Conservation (phyloP, 2,329 filamentous ascomycete genomes). For the Aspergillus alliaceus region DNA sequence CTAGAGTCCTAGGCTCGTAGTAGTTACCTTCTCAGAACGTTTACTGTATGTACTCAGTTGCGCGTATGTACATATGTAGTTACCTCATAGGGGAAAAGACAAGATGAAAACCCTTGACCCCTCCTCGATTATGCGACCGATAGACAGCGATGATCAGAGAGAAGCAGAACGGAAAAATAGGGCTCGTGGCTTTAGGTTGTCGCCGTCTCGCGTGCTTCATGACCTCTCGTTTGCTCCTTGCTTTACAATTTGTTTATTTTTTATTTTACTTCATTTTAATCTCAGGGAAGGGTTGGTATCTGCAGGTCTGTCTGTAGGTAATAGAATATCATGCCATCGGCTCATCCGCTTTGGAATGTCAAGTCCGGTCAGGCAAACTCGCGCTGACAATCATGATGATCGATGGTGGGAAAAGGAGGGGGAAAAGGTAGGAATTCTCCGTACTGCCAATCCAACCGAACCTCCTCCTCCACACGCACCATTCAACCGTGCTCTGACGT, state of each 20-base stretch:
- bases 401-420: slow-evolving; percentile 16
- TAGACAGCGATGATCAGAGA: slow-evolving; percentile 7
- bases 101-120: not conserved
- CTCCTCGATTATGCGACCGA: not conserved
- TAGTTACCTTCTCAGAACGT: not conserved
- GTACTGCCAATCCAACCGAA: not conserved
- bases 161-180: not conserved
- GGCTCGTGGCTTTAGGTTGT: slow-evolving; percentile 11
- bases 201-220: slow-evolving; percentile 15
- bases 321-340: slow-evolving; percentile 6
- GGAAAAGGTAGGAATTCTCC: slow-evolving; percentile 5
- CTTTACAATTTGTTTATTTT: not conserved
- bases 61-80: not conserved
- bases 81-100: not conserved
- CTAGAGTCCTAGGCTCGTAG: not conserved
- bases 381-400: slow-evolving; percentile 25
- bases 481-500: slow-evolving; percentile 12
- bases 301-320: not conserved
- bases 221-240: slow-evolving; percentile 10
- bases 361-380: slow-evolving; percentile 11
- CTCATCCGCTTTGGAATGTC: slow-evolving; percentile 8
- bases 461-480: slow-evolving; percentile 8
- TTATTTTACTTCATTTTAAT: not conserved
- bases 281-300: not conserved
- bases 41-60: not conserved